phyloP scores from a whole-genome alignment of 768 basidiomycete species.

The Botryobasidium botryosum region DNA sequence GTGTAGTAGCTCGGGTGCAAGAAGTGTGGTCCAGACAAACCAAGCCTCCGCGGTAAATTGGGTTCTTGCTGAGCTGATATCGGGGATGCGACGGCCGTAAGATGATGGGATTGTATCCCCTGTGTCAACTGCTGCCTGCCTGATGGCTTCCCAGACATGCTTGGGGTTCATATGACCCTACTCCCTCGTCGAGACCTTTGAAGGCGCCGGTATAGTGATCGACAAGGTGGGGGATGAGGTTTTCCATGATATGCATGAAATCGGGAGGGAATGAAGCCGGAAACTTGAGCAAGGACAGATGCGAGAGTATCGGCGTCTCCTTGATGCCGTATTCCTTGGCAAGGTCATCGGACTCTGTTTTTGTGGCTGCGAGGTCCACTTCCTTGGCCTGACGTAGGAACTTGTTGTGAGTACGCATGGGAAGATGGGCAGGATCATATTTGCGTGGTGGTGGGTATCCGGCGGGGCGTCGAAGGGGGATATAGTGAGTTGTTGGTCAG shows the following conservation, averaged over 20 bases:
- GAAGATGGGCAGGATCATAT: too few species aligned
- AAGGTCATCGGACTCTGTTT: slow-evolving; percentile 14
- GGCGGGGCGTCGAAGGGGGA: slow-evolving; percentile 11
- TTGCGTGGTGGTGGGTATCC: neutral
- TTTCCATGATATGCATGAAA: slow-evolving; percentile 36
- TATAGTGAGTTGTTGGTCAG: slow-evolving; percentile 15
- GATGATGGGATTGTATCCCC: slow-evolving; percentile 24
- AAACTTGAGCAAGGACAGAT: slow-evolving; percentile 21
- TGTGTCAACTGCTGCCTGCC: slow-evolving; percentile 20
- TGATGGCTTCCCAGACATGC: slow-evolving; percentile 27
- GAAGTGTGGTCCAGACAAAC: slow-evolving; percentile 25
- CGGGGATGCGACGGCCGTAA: slow-evolving; percentile 21
- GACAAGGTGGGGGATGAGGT: slow-evolving; percentile 26
- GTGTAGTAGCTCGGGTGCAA: slow-evolving; percentile 25
- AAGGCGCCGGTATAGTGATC: slow-evolving; percentile 25
- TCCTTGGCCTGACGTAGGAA: slow-evolving; percentile 16
- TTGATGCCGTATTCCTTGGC: slow-evolving; percentile 22
- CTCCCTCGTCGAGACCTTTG: slow-evolving; percentile 23
- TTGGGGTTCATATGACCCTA: slow-evolving; percentile 17
- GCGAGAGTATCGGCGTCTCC: slow-evolving; percentile 19
- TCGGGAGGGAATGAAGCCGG: slow-evolving; percentile 29
- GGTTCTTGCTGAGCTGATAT: slow-evolving; percentile 18
- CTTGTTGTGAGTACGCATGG: slow-evolving; percentile 19
- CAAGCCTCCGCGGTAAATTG: slow-evolving; percentile 25
- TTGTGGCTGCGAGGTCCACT: slow-evolving; percentile 17